Percentiles rank a stretch among this genome's conserved stretches.
Evolutionary conservation across 2,329 filamentous ascomycete species (phyloP).

Genomic region (Fusarium odoratissimum): DNA sequence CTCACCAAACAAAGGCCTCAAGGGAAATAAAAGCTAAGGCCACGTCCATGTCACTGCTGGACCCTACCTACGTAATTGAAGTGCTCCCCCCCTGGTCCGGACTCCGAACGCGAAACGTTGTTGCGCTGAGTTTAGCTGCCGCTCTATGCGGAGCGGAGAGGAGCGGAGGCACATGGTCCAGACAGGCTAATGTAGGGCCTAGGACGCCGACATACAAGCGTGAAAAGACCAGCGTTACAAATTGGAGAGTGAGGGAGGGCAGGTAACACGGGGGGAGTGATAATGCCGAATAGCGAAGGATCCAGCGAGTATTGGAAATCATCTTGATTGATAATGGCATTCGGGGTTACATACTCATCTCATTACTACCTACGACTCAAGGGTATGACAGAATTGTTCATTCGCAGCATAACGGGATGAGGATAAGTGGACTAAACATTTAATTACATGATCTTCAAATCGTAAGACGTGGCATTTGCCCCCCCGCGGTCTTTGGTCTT

Average conservation of each 20-base stretch:
- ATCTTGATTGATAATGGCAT: conserved; percentile 13
- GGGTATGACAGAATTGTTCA: not conserved
- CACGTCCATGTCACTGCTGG: conserved; percentile 29
- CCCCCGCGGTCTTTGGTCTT: not conserved
- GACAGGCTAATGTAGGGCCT: conserved; percentile 27
- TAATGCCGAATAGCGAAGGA: conserved; percentile 22
- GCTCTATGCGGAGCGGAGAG: conserved; percentile 37
- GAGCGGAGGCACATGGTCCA: conserved; percentile 34
- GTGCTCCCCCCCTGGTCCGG: conserved; percentile 1
- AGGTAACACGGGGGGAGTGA: not conserved
- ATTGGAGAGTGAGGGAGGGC: not conserved
- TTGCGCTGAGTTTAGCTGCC: conserved; percentile 28
- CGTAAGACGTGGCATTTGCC: conserved; percentile 27
- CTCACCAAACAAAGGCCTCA: conserved; percentile 19
- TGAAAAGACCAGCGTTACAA: conserved; percentile 6
- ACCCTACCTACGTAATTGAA: conserved; percentile 40
- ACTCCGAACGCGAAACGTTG: conserved; percentile 19
- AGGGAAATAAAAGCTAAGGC: conserved; percentile 5
- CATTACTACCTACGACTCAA: not conserved
- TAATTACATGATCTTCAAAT: not conserved
- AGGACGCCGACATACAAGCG: conserved; percentile 32
- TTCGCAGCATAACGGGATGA: not conserved
- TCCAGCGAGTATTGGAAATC: not conserved
- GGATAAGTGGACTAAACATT: not conserved
- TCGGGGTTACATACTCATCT: not conserved